Evolutionary conservation across 306 rosid species (phyloP).

Genomic region (Pterocarpus macrocarpus): DNA sequence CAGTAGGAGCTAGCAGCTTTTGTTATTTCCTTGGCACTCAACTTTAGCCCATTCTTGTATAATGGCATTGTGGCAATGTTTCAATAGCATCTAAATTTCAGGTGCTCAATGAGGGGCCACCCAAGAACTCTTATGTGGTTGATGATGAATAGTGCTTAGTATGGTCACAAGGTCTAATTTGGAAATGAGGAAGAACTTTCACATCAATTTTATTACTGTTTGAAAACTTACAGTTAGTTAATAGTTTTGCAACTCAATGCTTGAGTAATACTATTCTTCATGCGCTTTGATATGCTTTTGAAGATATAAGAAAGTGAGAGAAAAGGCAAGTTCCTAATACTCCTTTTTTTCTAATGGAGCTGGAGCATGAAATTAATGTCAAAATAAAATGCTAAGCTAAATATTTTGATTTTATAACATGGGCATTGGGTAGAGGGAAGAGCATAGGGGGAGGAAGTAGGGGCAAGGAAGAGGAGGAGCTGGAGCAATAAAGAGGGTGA

Average conservation of each 20-base stretch:
- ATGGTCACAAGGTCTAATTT: slow-evolving; percentile 86
- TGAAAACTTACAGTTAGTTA: slow-evolving; percentile 87
- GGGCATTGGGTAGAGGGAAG: background rate
- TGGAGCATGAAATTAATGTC: background rate
- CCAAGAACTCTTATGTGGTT: slow-evolving; percentile 77
- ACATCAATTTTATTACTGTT: slow-evolving; percentile 79
- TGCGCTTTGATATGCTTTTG: no score
- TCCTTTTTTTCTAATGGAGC: background rate
- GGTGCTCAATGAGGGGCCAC: slow-evolving; percentile 82
- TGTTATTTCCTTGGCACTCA: slow-evolving; percentile 85
- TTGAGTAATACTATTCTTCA: no score
- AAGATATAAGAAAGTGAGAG: no score
- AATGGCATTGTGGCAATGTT: slow-evolving; percentile 46
- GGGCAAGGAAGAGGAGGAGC: no score
- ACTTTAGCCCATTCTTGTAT: slow-evolving; percentile 68
- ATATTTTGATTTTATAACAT: slow-evolving; percentile 32
- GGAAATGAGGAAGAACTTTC: slow-evolving; percentile 87
- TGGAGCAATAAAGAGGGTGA: no score
- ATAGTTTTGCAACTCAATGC: slow-evolving; percentile 27
- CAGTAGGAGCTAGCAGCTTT: slow-evolving; percentile 90
- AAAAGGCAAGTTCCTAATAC: no score
- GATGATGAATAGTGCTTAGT: slow-evolving; percentile 96
- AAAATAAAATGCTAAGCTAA: background rate
- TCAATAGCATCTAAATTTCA: slow-evolving; percentile 92
- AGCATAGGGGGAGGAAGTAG: no score